Evolutionary conservation across 2,329 filamentous ascomycete species (phyloP).

Genomic region (Epichloe glyceriae): DNA sequence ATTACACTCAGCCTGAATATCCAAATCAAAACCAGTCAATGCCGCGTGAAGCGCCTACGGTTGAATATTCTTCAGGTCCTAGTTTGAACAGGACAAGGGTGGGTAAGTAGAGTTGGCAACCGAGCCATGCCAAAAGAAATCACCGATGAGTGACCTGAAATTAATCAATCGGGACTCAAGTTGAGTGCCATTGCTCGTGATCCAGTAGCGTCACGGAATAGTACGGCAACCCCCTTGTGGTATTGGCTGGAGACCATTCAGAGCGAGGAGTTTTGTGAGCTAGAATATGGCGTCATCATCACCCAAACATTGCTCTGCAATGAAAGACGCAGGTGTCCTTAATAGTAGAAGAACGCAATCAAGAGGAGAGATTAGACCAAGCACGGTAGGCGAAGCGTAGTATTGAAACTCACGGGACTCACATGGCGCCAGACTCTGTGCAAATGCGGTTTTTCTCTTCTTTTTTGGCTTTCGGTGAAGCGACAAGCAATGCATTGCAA

Average conservation of each 20-base stretch:
- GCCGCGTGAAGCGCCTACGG: too few relatives aligned
- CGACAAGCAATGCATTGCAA: too few relatives aligned
- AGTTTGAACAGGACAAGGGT: background rate
- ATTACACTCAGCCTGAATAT: too few relatives aligned
- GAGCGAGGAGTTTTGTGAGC: background rate
- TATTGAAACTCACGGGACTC: background rate
- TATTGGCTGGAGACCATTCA: background rate
- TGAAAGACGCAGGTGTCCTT: background rate
- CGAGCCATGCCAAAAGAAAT: background rate
- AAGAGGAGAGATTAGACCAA: background rate
- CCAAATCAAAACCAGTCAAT: background rate
- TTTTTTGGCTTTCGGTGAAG: too few relatives aligned
- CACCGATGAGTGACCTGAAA: too few relatives aligned
- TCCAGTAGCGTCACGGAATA: background rate
- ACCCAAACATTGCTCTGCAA: background rate
- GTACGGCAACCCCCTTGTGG: background rate
- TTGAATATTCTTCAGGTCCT: too few relatives aligned
- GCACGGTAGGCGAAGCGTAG: background rate
- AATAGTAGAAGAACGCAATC: background rate
- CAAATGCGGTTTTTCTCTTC: background rate
- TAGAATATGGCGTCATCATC: constrained; percentile 2
- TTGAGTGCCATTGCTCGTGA: too few relatives aligned
- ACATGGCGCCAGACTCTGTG: background rate
- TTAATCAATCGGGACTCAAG: too few relatives aligned
- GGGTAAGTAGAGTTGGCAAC: background rate